These are phyloP conservation scores for Volvox reticuliferus DNA, from an alignment of 139 green algal species.

Conservation along the genomic window DNA sequence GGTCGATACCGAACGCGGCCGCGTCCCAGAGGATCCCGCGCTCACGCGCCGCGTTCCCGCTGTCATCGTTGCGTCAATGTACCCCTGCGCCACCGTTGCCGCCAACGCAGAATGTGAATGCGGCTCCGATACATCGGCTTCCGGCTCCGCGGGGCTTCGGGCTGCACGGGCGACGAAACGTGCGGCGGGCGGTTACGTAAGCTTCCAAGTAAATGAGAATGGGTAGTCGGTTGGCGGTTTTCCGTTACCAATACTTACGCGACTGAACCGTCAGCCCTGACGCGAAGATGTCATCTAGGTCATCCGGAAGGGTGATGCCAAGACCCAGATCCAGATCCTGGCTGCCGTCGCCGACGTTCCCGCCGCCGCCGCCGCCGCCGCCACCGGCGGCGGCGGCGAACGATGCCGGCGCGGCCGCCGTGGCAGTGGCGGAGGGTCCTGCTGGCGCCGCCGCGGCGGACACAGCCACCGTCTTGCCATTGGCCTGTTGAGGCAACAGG, in stretches of 20 bases:
- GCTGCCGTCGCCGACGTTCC: not conserved
- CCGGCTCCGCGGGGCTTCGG: no score
- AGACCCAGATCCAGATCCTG: not conserved
- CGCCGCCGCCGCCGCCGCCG: not conserved
- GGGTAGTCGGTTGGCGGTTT: no score
- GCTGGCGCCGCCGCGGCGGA: not conserved
- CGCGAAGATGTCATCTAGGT: slow-evolving; percentile 63
- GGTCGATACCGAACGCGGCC: not conserved
- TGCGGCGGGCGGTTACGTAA: no score
- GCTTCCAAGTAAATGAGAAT: no score
- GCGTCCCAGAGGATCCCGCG: not conserved
- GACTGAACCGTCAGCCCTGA: not conserved
- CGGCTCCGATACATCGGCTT: no score
- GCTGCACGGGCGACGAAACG: no score
- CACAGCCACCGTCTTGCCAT: not conserved
- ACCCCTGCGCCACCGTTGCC: no score
- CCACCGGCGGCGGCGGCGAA: not conserved
- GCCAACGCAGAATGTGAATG: no score
- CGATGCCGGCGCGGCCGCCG: not conserved
- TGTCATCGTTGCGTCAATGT: not conserved
- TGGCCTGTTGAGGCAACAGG: not conserved
- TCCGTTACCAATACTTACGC: no score
- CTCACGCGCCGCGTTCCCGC: not conserved
- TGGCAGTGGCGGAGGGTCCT: not conserved
- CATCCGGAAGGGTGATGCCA: slow-evolving; percentile 55